These are phyloP conservation scores for Schizonepeta tenuifolia DNA, from an alignment of 257 asterid species.

Conservation along the genomic window DNA sequence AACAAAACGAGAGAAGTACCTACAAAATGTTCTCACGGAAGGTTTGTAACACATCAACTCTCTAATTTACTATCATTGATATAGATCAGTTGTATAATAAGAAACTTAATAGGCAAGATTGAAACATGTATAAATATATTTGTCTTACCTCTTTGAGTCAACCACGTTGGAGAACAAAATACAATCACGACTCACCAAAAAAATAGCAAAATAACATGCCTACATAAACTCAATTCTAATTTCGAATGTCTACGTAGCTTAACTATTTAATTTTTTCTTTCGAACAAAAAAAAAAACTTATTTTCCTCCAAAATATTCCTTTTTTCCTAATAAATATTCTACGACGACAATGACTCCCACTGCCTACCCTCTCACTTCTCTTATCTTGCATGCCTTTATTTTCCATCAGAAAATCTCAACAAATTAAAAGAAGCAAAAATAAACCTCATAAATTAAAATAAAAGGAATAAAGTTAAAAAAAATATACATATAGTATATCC, in stretches of 20 bases:
- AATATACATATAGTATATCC: constrained; percentile 40
- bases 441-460: constrained; percentile 11
- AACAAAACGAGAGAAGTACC: no score
- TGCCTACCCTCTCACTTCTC: constrained; percentile 23
- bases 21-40: no score
- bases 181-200: constrained; percentile 11
- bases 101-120: background rate
- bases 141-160: constrained; percentile 21
- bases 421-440: background rate
- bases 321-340: constrained; percentile 27
- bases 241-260: constrained; percentile 34
- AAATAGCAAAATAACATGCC: background rate
- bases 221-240: constrained; percentile 31
- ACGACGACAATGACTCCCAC: constrained; percentile 37
- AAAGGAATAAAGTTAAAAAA: constrained; percentile 29
- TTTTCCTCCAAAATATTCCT: background rate
- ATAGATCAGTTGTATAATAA: no score
- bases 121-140: background rate
- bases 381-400: constrained; percentile 33
- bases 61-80: no score
- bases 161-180: constrained; percentile 24
- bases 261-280: background rate
- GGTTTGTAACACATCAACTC: no score
- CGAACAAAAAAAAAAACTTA: background rate
- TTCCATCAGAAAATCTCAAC: constrained; percentile 25